Conservation (phyloP, 768 basidiomycete genomes). For the Pisolithus tinctorius region DNA sequence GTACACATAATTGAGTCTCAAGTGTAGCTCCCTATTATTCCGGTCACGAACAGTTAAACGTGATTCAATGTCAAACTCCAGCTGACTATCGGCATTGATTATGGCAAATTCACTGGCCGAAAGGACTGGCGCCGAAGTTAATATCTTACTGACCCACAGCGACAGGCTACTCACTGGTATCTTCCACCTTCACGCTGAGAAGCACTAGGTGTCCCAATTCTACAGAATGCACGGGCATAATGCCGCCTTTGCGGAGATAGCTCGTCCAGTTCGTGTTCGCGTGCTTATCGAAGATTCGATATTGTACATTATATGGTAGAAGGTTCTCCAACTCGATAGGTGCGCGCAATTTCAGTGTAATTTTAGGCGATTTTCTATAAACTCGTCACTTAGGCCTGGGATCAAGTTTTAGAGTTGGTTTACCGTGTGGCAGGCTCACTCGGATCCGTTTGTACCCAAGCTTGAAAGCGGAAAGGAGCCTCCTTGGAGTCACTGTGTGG, state of each 20-base stretch:
- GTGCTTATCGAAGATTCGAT: slow-evolving; percentile 96
- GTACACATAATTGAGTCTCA: slow-evolving; percentile 87
- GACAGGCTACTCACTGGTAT: slow-evolving; percentile 53
- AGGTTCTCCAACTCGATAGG: slow-evolving; percentile 95
- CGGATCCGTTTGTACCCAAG: slow-evolving; percentile 74
- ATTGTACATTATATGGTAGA: slow-evolving; percentile 88
- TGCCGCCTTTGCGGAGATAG: slow-evolving; percentile 86
- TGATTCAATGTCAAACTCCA: slow-evolving; percentile 81
- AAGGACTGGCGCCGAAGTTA: slow-evolving; percentile 49
- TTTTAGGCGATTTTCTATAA: slow-evolving; percentile 73
- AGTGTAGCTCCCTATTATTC: slow-evolving; percentile 66
- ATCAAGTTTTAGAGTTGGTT: slow-evolving; percentile 12
- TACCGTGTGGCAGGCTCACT: slow-evolving; percentile 51
- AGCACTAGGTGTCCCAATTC: slow-evolving; percentile 86
- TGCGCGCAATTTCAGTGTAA: slow-evolving; percentile 81
- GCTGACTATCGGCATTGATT: slow-evolving; percentile 88
- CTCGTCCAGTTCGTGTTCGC: slow-evolving; percentile 91
- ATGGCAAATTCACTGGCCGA: slow-evolving; percentile 95
- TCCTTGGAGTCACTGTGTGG: slow-evolving; percentile 75
- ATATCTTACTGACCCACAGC: background rate
- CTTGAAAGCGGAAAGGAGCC: slow-evolving; percentile 91
- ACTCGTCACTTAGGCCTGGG: slow-evolving; percentile 3
- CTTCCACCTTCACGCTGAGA: slow-evolving; percentile 85
- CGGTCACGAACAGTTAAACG: slow-evolving; percentile 67
- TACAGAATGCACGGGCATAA: slow-evolving; percentile 95